Base-by-base conservation (phyloP, 2,329 filamentous ascomycete species). In the Nemania sp. region DNA sequence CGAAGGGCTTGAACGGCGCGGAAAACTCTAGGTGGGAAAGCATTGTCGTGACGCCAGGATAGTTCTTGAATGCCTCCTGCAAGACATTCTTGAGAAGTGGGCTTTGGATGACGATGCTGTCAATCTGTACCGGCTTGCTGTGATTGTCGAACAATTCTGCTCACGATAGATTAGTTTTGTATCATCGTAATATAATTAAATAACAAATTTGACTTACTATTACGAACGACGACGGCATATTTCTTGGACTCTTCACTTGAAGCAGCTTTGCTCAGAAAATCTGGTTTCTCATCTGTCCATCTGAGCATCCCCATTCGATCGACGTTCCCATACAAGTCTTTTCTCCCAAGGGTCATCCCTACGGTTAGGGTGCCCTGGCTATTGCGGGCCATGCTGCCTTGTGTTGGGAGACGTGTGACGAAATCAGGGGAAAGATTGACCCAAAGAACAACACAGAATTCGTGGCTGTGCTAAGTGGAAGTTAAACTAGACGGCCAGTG, bases 231-330 rank as follows among this genome's bases (percentile, higher is more conserved):
- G 22, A 81, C 67, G 0, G 80, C 79, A 66, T 75, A 82, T 55
- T 77, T 76, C 22, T 75, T 74, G 1, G 77, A 80, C 37, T 78
- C 73, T 2, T 73, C 73, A 57, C 79, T 77, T 56, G 82, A 79
- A 3, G 73, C 78, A 2, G 77, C 72, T 22, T 74, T 70, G n/a
- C 70, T 68, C 4, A 78, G 62, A 46, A 77, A 71, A 28, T 73
- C 66, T 0, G 77, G 75, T 20, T 70, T 66, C 17, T 74, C 70
- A 22, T 72, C 70, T 17, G 73, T 72, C 76, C 75, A 80, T 42
- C 71, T 71, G 31, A 68, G 58, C 3, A 63, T 64, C 3, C 73
- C 73, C 43, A 64, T 60, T 19, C 69, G 68, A 54, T 77, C 74
- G 28, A 56, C 49, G 28, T 50, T 54, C 28, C 57, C 36, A 34